Conservation (phyloP, 2,329 filamentous ascomycete genomes). For the Leptographium flavum region DNA sequence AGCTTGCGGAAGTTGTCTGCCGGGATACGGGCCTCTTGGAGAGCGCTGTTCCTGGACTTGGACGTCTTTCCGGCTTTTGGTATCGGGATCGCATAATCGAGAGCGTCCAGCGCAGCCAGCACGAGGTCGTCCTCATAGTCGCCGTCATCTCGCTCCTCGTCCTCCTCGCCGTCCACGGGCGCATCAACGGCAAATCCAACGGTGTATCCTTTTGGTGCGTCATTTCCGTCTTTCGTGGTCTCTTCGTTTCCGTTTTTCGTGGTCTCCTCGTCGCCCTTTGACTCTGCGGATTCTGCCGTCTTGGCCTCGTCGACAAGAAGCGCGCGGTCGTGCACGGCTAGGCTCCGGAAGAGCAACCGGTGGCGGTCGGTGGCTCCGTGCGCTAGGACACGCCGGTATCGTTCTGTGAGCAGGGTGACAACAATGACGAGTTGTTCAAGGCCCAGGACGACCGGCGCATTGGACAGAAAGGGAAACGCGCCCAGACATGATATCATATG, state of each 20-base stretch:
- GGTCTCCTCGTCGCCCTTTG: background rate
- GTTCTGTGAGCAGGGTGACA: slow-evolving; percentile 56
- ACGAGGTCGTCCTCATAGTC: slow-evolving; percentile 45
- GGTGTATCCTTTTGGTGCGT: background rate
- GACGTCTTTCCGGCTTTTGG: slow-evolving; percentile 20
- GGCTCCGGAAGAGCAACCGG: slow-evolving; percentile 54
- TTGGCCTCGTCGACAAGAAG: slow-evolving; percentile 19
- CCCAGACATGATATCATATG: slow-evolving; percentile 59
- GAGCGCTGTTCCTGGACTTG: slow-evolving; percentile 17
- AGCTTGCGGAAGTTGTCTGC: slow-evolving; percentile 59
- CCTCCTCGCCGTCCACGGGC: slow-evolving; percentile 33
- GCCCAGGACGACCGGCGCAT: slow-evolving; percentile 56
- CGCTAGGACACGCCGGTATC: slow-evolving; percentile 49
- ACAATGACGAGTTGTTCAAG: slow-evolving; percentile 59
- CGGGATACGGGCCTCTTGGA: slow-evolving; percentile 55
- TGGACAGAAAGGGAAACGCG: slow-evolving; percentile 57
- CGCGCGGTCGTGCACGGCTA: slow-evolving; percentile 56
- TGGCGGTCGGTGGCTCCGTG: slow-evolving; percentile 41
- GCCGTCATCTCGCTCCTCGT: slow-evolving; percentile 36
- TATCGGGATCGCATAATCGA: slow-evolving; percentile 41
- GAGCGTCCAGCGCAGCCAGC: slow-evolving; percentile 51
- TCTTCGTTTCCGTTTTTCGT: too few relatives aligned
- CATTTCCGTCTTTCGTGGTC: slow-evolving; percentile 8
- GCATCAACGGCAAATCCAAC: slow-evolving; percentile 32
- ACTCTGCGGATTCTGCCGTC: slow-evolving; percentile 5